Base-by-base conservation (phyloP, 2,329 filamentous ascomycete genomes). In the Alternaria hordeiaustralica region DNA sequence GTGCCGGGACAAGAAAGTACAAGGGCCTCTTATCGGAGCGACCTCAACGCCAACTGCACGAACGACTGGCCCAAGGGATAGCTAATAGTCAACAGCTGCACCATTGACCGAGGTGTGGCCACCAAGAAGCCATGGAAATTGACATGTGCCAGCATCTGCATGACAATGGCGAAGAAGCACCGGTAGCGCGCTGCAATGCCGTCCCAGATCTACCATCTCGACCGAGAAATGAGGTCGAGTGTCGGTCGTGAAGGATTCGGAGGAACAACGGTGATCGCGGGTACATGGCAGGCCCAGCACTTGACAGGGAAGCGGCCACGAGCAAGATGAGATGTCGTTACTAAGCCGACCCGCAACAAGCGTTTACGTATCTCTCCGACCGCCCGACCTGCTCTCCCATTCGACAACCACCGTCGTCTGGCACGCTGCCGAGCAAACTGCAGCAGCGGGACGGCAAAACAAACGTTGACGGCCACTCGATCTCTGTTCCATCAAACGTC, bases 11-110 rank as follows among this genome's bases (percentile, higher is more conserved):
- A 61, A 59, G 33, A 55, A 55, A 45, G 65, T 64, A 55, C 66
- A 76, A 64, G 72, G 62, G 68, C 61, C 68, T 71, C 75, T 79
- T 79, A 79, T 79, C 78, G 71, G 69, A 66, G 64, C 66, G 69
- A 65, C 61, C 47, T 64, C 44, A 57, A 45, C 13, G 36, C 57
- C 55, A 66, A 68, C 60, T 59, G 60, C 61, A 70, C 58, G 61
- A 66, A 68, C 65, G 57, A 66, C 28, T 67, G 63, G 59, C 51
- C 51, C 57, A 28, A 54, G 54, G 60, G 13, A 61, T 56, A 47
- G 51, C 49, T 21, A 46, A 55, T 20, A 55, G 45, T 45, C 43
- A 53, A 49, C 49, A 55, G 61, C 59, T 64, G 59, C 60, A 67
- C 59, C 56, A 56, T 41, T 60, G 58, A 63, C 64, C 58, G 65